Percentiles rank a stretch among this genome's conserved stretches.
Conservation (phyloP, 345 rosid genomes). For the Citrus australasica region DNA sequence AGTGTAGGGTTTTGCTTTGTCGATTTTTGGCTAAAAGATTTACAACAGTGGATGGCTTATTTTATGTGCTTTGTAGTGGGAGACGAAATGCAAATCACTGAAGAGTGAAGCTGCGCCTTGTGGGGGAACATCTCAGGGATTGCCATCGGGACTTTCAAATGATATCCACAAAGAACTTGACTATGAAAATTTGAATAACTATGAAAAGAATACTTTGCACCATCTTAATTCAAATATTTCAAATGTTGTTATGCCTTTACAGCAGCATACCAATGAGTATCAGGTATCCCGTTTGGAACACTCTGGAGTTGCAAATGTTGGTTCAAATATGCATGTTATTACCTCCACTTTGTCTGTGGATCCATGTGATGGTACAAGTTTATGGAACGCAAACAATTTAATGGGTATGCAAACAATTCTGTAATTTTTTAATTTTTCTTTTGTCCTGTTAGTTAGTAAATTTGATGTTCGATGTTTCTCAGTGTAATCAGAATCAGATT, state of each 20-base stretch:
- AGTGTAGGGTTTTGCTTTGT: not conserved
- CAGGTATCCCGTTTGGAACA: slow-evolving; percentile 62
- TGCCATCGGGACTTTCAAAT: slow-evolving; percentile 42
- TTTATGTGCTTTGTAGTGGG: slow-evolving; percentile 55
- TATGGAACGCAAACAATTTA: slow-evolving; percentile 27
- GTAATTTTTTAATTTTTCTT: slow-evolving; percentile 7
- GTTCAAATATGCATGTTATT: slow-evolving; percentile 25
- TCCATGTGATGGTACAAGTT: slow-evolving; percentile 8
- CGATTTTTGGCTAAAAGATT: not conserved
- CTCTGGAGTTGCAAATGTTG: slow-evolving; percentile 35
- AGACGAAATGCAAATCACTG: slow-evolving; percentile 50
- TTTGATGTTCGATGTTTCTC: slow-evolving; percentile 10
- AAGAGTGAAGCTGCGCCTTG: slow-evolving; percentile 37
- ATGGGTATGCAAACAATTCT: slow-evolving; percentile 23
- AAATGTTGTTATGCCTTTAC: slow-evolving; percentile 92
- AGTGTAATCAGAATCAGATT: not conserved
- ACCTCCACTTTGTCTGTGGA: slow-evolving; percentile 23
- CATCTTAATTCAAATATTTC: slow-evolving; percentile 34
- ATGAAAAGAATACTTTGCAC: slow-evolving; percentile 39
- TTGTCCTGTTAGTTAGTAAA: slow-evolving; percentile 10
- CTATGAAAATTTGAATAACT: slow-evolving; percentile 42
- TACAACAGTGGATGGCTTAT: not conserved
- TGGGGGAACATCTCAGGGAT: slow-evolving; percentile 32
- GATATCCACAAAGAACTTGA: slow-evolving; percentile 73
- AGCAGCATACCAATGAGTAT: slow-evolving; percentile 67